Conservation (phyloP, 2,329 filamentous ascomycete genomes). For the Decorospora gaudefroyi region DNA sequence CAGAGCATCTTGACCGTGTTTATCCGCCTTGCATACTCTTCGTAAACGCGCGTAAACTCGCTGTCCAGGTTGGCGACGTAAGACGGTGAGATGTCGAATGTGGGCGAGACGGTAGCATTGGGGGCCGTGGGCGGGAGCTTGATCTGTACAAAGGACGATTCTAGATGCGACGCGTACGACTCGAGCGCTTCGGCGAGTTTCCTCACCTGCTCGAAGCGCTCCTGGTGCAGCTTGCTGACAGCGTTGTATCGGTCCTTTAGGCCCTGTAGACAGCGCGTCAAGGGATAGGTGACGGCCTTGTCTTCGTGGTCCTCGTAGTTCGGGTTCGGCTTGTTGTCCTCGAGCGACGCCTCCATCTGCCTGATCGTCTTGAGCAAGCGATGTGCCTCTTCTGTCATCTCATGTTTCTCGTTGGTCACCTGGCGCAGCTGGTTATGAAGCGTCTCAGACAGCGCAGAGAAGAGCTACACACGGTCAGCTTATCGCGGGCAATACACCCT, state of each 20-base stretch:
- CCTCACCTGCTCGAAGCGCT: conserved; percentile 93
- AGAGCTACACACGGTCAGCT: conserved; percentile 64
- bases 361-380: conserved; percentile 81
- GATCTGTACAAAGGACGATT: conserved; percentile 83
- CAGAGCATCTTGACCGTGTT: conserved; percentile 72
- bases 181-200: conserved; percentile 93
- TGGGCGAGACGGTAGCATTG: conserved; percentile 75
- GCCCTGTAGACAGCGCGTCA: conserved; percentile 75
- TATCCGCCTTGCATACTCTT: conserved; percentile 89
- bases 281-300: conserved; percentile 78
- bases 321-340: conserved; percentile 69
- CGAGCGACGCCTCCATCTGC: conserved; percentile 90
- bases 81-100: conserved; percentile 87
- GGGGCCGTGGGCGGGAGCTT: conserved; percentile 80
- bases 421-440: conserved; percentile 85
- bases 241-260: conserved; percentile 86
- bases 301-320: conserved; percentile 70
- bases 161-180: conserved; percentile 95
- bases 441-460: conserved; percentile 87
- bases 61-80: conserved; percentile 86
- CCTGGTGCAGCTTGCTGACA: conserved; percentile 80
- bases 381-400: conserved; percentile 86
- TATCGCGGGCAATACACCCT: neutral
- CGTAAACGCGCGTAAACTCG: conserved; percentile 93
- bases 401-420: conserved; percentile 86